Conservation (phyloP, 2,329 filamentous ascomycete genomes). For the Aspergillus amoenus region DNA sequence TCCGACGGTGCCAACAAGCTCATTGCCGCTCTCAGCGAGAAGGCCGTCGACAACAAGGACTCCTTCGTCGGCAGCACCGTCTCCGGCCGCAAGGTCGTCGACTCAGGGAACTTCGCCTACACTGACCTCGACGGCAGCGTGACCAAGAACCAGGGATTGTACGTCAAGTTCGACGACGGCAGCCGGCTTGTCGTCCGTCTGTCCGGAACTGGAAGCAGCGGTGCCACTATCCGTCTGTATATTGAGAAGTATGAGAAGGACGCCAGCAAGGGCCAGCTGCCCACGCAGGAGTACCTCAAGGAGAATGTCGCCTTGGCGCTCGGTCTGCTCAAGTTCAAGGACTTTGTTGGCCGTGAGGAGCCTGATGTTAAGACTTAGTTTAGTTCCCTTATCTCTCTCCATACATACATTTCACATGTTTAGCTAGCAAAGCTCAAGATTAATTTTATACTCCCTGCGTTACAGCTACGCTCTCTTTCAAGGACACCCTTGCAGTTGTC, state of each 20-base stretch:
- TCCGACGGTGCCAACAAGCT: conserved; percentile 88
- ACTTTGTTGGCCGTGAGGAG: conserved; percentile 87
- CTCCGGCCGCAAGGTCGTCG: conserved; percentile 76
- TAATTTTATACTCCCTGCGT: no score
- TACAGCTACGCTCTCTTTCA: no score
- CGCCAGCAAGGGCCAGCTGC: conserved; percentile 70
- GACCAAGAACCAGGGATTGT: conserved; percentile 93
- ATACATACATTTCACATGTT: not conserved
- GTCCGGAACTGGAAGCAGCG: conserved; percentile 91
- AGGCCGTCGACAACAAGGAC: conserved; percentile 71
- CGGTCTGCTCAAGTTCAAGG: conserved; percentile 84
- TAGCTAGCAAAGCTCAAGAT: not conserved
- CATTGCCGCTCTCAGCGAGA: conserved; percentile 73
- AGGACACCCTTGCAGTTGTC: no score
- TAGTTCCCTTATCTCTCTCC: not conserved
- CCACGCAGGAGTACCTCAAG: conserved; percentile 92
- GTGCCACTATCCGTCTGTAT: conserved; percentile 94
- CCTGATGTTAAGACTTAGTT: conserved; percentile 91
- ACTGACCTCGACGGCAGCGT: conserved; percentile 97
- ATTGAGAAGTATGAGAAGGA: conserved; percentile 93
- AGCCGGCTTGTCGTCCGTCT: conserved; percentile 93
- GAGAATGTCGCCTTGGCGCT: conserved; percentile 85
- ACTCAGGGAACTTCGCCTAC: conserved; percentile 96
- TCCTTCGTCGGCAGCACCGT: conserved; percentile 84
- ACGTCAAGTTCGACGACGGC: conserved; percentile 88